Percentiles rank a stretch among this genome's conserved stretches.
phyloP scores from a whole-genome alignment of 441 rosid genomes.

The Biscutella laevigata region DNA sequence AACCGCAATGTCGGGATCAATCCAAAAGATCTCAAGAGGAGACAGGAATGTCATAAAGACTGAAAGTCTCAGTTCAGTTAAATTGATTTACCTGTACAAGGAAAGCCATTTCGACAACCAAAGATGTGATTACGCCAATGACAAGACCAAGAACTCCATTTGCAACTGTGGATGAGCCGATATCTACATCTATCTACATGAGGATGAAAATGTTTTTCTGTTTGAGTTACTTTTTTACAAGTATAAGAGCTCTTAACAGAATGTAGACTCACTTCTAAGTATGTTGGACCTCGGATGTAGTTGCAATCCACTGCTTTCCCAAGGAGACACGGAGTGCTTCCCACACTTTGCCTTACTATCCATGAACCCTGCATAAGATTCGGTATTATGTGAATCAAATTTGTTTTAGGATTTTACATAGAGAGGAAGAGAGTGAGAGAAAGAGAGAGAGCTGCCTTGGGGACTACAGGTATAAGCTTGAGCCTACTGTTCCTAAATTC shows the following conservation, averaged over 20 bases:
- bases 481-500: constrained; percentile 95
- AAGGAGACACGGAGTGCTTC: constrained; percentile 97
- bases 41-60: neutral
- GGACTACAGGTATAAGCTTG: constrained; percentile 93
- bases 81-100: constrained; percentile 77
- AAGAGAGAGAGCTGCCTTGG: constrained; percentile 48
- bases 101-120: constrained; percentile 98
- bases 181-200: constrained; percentile 84
- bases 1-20: neutral
- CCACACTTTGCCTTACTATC: constrained; percentile 99
- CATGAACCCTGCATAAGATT: constrained; percentile 68
- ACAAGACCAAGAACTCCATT: constrained; percentile 98
- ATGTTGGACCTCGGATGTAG: constrained; percentile 75
- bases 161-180: constrained; percentile 97
- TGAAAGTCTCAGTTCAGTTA: neutral
- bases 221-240: neutral
- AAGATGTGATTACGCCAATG: constrained; percentile 73
- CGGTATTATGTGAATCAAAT: neutral
- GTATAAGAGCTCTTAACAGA: neutral
- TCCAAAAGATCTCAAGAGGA: constrained; percentile 1
- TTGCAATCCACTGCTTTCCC: constrained; percentile 97
- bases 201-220: neutral
- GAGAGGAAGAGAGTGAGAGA: neutral
- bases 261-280: constrained; percentile 56
- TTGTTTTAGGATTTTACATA: neutral